Percentiles rank a stretch among this genome's conserved stretches.
phyloP scores from a whole-genome alignment of 2,329 filamentous ascomycete species.

The Aspergillus sp. region DNA sequence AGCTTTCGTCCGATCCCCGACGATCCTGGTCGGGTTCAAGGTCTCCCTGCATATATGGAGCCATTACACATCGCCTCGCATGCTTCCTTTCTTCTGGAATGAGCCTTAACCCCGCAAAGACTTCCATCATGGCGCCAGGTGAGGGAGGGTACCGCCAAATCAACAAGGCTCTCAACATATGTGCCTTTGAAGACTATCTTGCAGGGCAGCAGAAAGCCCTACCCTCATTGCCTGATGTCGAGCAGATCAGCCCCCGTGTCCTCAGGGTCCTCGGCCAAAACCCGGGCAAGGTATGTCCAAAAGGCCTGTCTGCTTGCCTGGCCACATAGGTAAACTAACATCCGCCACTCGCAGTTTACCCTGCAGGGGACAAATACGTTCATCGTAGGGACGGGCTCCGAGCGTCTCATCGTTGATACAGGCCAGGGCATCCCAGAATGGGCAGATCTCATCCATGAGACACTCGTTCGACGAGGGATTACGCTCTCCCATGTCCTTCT shows the following conservation, averaged over 20 bases:
- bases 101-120: not conserved
- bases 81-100: too few species aligned
- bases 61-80: too few species aligned
- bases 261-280: slow-evolving; percentile 48
- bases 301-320: too few species aligned
- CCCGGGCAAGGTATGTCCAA: slow-evolving; percentile 29
- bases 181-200: slow-evolving; percentile 52
- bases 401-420: slow-evolving; percentile 41
- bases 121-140: not conserved
- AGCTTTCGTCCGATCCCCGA: not conserved
- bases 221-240: slow-evolving; percentile 40
- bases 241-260: slow-evolving; percentile 44
- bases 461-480: slow-evolving; percentile 29
- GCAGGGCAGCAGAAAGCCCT: slow-evolving; percentile 37
- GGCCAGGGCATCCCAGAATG: slow-evolving; percentile 33
- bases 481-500: slow-evolving; percentile 44
- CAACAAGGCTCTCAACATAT: slow-evolving; percentile 49
- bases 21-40: not conserved
- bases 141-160: slow-evolving; percentile 34
- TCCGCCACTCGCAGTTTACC: slow-evolving; percentile 26
- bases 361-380: slow-evolving; percentile 45
- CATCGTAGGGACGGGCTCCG: slow-evolving; percentile 37
- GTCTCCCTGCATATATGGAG: not conserved
- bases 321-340: not conserved
- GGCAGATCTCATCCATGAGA: slow-evolving; percentile 33